Evolutionary conservation across 1,284 basidiomycete genomes (phyloP).

Genomic region (Fomitopsis betulina): DNA sequence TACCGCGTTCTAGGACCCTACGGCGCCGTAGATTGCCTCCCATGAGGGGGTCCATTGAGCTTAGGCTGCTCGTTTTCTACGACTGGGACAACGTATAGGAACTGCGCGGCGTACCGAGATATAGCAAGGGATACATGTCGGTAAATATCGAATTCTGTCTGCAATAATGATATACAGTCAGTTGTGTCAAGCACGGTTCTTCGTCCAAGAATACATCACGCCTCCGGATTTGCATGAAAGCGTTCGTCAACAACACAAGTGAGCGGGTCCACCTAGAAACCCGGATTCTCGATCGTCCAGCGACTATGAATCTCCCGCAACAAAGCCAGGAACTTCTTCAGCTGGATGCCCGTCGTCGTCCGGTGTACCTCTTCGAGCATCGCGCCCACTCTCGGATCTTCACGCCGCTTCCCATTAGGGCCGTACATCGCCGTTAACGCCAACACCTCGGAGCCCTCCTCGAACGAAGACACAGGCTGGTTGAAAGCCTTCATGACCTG

Average conservation of each 20-base stretch:
- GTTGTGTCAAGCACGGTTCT: too few relatives aligned
- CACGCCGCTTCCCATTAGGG: constrained; percentile 41
- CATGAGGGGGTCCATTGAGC: constrained; percentile 51
- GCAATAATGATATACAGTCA: not conserved
- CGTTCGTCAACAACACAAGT: not conserved
- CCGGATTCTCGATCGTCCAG: constrained; percentile 20
- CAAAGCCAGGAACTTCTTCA: constrained; percentile 42
- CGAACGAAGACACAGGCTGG: constrained; percentile 39
- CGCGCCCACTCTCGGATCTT: constrained; percentile 44
- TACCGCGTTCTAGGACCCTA: constrained; percentile 51
- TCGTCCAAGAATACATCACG: too few relatives aligned
- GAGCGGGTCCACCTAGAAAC: not conserved
- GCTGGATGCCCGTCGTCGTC: constrained; percentile 33
- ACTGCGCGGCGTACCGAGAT: not conserved
- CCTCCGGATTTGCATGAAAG: too few relatives aligned
- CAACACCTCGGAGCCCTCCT: constrained; percentile 48
- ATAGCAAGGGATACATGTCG: not conserved
- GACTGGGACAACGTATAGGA: constrained; percentile 25
- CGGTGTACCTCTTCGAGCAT: constrained; percentile 44
- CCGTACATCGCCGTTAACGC: constrained; percentile 52
- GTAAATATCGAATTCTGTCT: not conserved
- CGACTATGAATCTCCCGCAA: constrained; percentile 41
- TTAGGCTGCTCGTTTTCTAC: constrained; percentile 56
- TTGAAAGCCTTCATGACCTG: constrained; percentile 53
- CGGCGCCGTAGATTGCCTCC: constrained; percentile 44